phyloP scores from a whole-genome alignment of 2,329 filamentous ascomycete genomes.

The Thyridium curvatum region DNA sequence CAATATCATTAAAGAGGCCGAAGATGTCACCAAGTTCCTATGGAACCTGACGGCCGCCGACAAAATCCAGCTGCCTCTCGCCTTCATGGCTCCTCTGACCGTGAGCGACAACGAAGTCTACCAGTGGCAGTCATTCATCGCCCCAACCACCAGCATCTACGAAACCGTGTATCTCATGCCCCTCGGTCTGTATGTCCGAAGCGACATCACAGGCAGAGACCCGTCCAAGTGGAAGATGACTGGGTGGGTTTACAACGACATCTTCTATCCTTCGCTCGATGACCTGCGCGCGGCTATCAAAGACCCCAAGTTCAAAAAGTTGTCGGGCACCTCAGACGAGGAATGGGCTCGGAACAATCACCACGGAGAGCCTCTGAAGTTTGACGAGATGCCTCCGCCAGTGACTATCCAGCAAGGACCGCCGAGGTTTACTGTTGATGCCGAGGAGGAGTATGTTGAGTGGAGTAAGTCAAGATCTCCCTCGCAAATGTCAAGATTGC shows the following conservation, averaged over 20 bases:
- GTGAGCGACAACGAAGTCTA: too few species aligned
- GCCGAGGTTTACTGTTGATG: neutral
- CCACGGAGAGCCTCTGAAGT: neutral
- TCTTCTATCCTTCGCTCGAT: neutral
- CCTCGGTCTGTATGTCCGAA: neutral
- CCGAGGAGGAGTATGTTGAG: neutral
- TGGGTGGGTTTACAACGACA: neutral
- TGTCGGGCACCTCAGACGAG: neutral
- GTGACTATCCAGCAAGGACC: neutral
- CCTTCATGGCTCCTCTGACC: too few species aligned
- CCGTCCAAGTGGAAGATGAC: neutral
- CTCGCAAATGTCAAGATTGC: neutral
- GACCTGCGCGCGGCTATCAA: neutral
- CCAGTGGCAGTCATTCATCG: too few species aligned
- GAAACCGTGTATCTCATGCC: neutral
- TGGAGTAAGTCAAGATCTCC: neutral
- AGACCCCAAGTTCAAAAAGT: neutral
- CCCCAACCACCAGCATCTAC: too few species aligned
- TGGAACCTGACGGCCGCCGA: too few species aligned
- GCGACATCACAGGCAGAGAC: neutral
- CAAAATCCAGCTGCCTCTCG: too few species aligned
- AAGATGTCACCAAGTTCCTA: too few species aligned
- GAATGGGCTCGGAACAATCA: neutral
- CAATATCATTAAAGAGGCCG: too few species aligned
- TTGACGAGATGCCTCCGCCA: neutral